Conservation (phyloP, 306 rosid species). For the Vachellia collinsii region DNA sequence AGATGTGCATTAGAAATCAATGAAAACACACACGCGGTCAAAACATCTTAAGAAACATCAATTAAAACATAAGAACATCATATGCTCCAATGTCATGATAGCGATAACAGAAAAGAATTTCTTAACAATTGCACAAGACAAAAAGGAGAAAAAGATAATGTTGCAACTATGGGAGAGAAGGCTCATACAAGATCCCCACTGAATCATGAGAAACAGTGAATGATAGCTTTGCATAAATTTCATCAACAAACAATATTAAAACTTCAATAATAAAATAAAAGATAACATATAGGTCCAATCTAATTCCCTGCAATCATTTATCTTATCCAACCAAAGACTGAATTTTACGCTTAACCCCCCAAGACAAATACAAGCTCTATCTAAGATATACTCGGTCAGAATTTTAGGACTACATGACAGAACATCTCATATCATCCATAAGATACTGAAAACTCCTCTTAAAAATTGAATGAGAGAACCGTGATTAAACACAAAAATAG, state of each 20-base stretch:
- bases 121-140: background rate
- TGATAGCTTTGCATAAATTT: background rate
- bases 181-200: background rate
- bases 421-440: background rate
- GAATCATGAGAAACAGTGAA: background rate
- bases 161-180: background rate
- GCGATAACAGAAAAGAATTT: background rate
- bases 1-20: background rate
- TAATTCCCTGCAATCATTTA: background rate
- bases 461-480: background rate
- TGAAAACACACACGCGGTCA: background rate
- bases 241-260: background rate
- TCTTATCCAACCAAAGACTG: background rate
- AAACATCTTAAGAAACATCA: background rate
- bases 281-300: background rate
- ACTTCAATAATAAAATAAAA: background rate
- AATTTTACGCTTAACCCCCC: background rate
- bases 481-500: background rate
- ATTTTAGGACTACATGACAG: background rate
- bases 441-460: background rate
- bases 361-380: background rate
- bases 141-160: background rate
- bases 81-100: background rate
- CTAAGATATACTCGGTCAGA: background rate
- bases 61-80: background rate